These are phyloP conservation scores for Annulohypoxylon bovei DNA, from an alignment of 495 filamentous ascomycete genomes.

Conservation along the genomic window DNA sequence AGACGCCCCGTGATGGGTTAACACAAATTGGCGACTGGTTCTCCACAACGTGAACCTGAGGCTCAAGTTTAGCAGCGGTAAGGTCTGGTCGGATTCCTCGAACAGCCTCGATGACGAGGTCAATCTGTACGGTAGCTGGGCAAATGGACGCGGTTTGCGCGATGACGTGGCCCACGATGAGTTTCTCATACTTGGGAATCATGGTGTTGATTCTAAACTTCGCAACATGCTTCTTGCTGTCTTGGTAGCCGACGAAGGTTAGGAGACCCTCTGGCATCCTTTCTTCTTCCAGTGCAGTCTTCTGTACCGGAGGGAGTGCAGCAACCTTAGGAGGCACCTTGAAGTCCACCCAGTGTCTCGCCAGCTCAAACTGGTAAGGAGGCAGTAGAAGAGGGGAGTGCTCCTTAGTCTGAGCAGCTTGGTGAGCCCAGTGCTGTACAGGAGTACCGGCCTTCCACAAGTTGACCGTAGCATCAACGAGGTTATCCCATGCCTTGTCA, in stretches of 20 bases:
- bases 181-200: conserved; percentile 49
- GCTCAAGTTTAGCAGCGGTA: conserved; percentile 38
- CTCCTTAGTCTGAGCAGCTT: conserved; percentile 50
- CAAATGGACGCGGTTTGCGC: conserved; percentile 60
- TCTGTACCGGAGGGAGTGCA: background rate
- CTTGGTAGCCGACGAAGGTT: conserved; percentile 57
- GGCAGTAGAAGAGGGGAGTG: conserved; percentile 51
- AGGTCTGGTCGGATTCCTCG: conserved; percentile 50
- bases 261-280: conserved; percentile 46
- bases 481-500: conserved; percentile 44
- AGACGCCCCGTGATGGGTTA: conserved; percentile 51
- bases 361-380: conserved; percentile 57
- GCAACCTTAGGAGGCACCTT: conserved; percentile 36
- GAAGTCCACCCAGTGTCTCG: conserved; percentile 47
- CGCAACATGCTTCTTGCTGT: conserved; percentile 43
- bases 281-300: conserved; percentile 16
- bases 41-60: conserved; percentile 49
- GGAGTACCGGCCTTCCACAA: conserved; percentile 60
- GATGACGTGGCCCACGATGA: conserved; percentile 57
- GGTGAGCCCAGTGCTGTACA: conserved; percentile 60
- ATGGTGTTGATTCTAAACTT: conserved; percentile 62
- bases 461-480: conserved; percentile 56
- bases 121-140: conserved; percentile 58
- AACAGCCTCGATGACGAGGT: conserved; percentile 62
- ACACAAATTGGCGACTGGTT: conserved; percentile 56